Evolutionary conservation across 1,139 yeast genomes (phyloP).

Genomic region (Fermentozyma sake): DNA sequence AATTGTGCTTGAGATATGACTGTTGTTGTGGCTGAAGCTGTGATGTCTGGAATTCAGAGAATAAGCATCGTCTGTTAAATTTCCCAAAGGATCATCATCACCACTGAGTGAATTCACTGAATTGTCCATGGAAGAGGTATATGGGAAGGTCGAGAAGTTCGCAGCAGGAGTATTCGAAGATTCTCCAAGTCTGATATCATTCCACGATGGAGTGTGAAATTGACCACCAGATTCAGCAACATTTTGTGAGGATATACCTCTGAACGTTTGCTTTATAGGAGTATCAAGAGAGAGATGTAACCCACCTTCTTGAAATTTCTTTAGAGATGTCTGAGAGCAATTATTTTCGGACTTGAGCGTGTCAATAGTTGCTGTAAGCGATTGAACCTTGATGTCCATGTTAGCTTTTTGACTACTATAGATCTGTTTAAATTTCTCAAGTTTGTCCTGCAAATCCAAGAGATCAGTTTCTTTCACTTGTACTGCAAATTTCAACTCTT

Average conservation of each 20-base stretch:
- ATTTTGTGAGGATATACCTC: slow-evolving; percentile 4
- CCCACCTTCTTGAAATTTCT: slow-evolving; percentile 7
- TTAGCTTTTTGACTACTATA: slow-evolving; percentile 29
- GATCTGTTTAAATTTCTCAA: slow-evolving; percentile 26
- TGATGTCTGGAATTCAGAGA: too few relatives aligned
- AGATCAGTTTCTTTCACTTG: slow-evolving; percentile 23
- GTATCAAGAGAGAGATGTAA: slow-evolving; percentile 15
- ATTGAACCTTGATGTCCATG: slow-evolving; percentile 23
- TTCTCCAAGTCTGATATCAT: slow-evolving; percentile 30
- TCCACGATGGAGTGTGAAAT: slow-evolving; percentile 5
- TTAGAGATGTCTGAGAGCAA: neutral
- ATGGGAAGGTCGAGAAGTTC: slow-evolving; percentile 4
- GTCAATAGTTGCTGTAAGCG: slow-evolving; percentile 17
- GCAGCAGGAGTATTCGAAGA: slow-evolving; percentile 31
- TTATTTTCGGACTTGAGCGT: slow-evolving; percentile 1
- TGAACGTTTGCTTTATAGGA: slow-evolving; percentile 4
- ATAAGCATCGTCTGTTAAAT: neutral
- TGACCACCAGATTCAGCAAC: too few relatives aligned
- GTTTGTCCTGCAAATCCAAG: slow-evolving; percentile 25
- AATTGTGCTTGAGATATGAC: slow-evolving; percentile 10
- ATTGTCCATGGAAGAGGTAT: too few relatives aligned
- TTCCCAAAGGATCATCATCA: neutral
- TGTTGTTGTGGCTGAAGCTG: slow-evolving; percentile 1
- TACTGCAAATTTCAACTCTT: slow-evolving; percentile 17
- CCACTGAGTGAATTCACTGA: too few relatives aligned